phyloP scores from a whole-genome alignment of 495 filamentous ascomycete genomes.

The Neurospora sp. region DNA sequence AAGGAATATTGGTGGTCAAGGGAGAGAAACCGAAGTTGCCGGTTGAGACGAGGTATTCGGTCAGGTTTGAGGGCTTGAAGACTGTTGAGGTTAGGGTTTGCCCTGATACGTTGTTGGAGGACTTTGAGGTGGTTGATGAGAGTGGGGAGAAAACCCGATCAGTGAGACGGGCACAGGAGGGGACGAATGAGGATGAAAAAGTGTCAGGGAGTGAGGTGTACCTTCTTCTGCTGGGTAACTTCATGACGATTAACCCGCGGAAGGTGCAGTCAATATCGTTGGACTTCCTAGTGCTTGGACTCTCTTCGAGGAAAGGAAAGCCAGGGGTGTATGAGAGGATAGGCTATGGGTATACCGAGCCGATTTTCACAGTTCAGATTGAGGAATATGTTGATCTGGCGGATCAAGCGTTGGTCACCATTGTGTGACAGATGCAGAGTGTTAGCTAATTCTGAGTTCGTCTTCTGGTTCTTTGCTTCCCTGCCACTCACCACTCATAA shows the following conservation, averaged over 20 bases:
- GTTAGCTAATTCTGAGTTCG: too few species aligned
- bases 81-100: background rate
- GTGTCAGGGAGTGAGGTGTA: background rate
- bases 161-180: background rate
- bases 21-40: background rate
- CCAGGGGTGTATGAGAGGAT: background rate
- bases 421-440: too few species aligned
- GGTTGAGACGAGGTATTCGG: background rate
- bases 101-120: background rate
- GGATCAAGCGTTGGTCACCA: background rate
- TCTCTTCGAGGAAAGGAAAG: background rate
- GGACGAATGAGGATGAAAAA: background rate
- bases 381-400: background rate
- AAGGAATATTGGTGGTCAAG: background rate
- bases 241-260: background rate
- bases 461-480: too few species aligned
- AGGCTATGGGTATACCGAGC: background rate
- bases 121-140: background rate
- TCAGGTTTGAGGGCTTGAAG: background rate
- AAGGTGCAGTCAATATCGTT: background rate
- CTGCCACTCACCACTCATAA: too few species aligned
- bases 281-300: background rate
- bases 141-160: background rate
- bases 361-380: background rate
- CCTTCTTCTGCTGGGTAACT: background rate